Percentiles rank a stretch among this genome's conserved stretches.
Conservation (phyloP, 176 grass and related monocot genomes). For the Coix lacrymajobi region DNA sequence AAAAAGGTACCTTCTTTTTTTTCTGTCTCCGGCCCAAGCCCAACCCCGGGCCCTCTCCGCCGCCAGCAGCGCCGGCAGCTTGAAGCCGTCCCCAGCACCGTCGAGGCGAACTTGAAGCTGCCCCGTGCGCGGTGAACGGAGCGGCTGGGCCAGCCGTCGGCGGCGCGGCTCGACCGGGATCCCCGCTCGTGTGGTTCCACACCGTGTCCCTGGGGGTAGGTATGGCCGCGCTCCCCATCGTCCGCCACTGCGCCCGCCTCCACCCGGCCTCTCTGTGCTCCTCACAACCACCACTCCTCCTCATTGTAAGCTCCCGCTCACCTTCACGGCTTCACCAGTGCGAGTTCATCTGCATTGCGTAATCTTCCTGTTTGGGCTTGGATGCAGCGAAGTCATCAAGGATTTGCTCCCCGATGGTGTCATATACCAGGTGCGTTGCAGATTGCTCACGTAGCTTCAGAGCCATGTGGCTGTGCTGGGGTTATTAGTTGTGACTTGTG, state of each 20-base stretch:
- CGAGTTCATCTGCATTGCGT: not conserved
- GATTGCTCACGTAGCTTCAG: not conserved
- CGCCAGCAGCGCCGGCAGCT: no score
- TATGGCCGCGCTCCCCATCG: conserved; percentile 65
- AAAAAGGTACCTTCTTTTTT: no score
- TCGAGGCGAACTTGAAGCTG: no score
- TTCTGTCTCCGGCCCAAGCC: no score
- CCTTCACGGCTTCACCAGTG: not conserved
- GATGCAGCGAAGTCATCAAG: conserved; percentile 72
- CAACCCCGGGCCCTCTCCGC: no score
- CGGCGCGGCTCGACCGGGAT: conserved; percentile 34
- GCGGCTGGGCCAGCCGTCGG: conserved; percentile 45
- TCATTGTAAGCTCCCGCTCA: conserved; percentile 54
- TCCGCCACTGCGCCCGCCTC: conserved; percentile 47
- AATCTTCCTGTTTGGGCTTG: not conserved
- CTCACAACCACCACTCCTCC: conserved; percentile 77
- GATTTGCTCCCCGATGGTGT: conserved; percentile 64
- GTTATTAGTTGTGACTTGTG: not conserved
- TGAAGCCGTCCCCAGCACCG: no score
- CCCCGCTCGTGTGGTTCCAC: conserved; percentile 70
- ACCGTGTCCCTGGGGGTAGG: conserved; percentile 86
- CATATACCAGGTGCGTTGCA: conserved; percentile 58
- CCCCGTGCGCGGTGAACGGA: conserved; percentile 55
- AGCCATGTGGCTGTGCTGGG: not conserved
- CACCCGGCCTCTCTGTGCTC: conserved; percentile 48